Conservation (phyloP, 257 asterid genomes). For the Lavandula angustifolia region DNA sequence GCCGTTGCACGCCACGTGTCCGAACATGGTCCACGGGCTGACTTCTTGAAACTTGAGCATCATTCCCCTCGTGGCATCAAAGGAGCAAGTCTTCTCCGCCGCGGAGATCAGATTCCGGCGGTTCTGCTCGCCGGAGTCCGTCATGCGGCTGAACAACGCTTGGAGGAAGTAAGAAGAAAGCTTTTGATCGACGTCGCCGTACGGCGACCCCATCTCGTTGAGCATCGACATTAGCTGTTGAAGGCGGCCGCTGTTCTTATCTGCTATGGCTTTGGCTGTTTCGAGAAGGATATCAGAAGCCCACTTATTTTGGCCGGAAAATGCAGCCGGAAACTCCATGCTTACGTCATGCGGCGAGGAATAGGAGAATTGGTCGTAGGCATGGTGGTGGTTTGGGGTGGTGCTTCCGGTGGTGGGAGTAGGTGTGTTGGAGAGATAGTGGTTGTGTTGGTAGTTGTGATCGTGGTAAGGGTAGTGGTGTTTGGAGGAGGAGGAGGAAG, state of each 20-base stretch:
- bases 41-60: conserved; percentile 83
- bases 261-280: conserved; percentile 62
- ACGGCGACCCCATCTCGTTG: conserved; percentile 84
- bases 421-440: conserved; percentile 27
- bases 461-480: conserved; percentile 44
- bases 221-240: conserved; percentile 98
- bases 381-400: conserved; percentile 45
- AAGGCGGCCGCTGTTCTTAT: conserved; percentile 53
- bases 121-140: conserved; percentile 71
- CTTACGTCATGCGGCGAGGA: conserved; percentile 46
- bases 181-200: conserved; percentile 86
- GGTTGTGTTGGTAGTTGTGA: conserved; percentile 31
- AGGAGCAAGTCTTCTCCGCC: conserved; percentile 64
- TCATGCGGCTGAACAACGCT: conserved; percentile 75
- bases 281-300: conserved; percentile 75
- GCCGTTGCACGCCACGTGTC: conserved; percentile 90
- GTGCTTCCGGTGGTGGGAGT: conserved; percentile 32
- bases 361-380: conserved; percentile 41
- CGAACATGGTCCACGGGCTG: conserved; percentile 91
- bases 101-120: conserved; percentile 56
- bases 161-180: conserved; percentile 82
- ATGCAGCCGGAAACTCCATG: conserved; percentile 56
- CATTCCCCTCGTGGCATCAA: conserved; percentile 71
- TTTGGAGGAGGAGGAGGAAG: conserved; percentile 67
- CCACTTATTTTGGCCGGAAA: conserved; percentile 58